These are phyloP conservation scores for Iris pallida DNA, from an alignment of 116 monocot genomes.

Conservation along the genomic window DNA sequence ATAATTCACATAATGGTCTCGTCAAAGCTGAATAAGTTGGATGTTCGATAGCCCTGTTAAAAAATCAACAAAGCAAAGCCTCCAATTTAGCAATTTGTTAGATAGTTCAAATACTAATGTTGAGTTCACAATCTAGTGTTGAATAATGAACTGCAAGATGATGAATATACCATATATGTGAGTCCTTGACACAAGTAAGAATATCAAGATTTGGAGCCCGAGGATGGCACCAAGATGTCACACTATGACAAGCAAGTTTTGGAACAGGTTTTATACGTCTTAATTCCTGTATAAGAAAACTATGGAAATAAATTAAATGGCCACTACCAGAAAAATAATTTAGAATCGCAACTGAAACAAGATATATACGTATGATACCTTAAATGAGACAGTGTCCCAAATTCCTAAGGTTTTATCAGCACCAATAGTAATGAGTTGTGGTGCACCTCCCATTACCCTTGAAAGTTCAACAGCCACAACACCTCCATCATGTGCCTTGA, in stretches of 20 bases:
- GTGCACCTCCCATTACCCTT: conserved; percentile 90
- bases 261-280: conserved; percentile 98
- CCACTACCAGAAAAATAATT: neutral
- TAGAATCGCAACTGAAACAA: neutral
- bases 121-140: no score
- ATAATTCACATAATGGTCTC: conserved; percentile 94
- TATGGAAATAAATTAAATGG: neutral
- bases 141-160: conserved; percentile 1
- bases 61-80: conserved; percentile 12
- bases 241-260: conserved; percentile 97
- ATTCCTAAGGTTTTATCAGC: conserved; percentile 98
- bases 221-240: conserved; percentile 99
- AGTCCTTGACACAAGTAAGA: conserved; percentile 99
- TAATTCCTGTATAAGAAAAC: conserved; percentile 58
- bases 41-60: conserved; percentile 95
- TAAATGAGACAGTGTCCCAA: conserved; percentile 97
- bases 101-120: neutral
- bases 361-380: conserved; percentile 37
- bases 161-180: conserved; percentile 88
- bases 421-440: conserved; percentile 98
- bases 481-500: conserved; percentile 98
- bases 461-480: conserved; percentile 96
- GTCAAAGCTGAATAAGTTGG: conserved; percentile 98
- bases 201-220: conserved; percentile 99
- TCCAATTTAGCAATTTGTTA: neutral